phyloP scores from a whole-genome alignment of 805 yeast genomes.

The Vanderwaltozyma yarrowii region DNA sequence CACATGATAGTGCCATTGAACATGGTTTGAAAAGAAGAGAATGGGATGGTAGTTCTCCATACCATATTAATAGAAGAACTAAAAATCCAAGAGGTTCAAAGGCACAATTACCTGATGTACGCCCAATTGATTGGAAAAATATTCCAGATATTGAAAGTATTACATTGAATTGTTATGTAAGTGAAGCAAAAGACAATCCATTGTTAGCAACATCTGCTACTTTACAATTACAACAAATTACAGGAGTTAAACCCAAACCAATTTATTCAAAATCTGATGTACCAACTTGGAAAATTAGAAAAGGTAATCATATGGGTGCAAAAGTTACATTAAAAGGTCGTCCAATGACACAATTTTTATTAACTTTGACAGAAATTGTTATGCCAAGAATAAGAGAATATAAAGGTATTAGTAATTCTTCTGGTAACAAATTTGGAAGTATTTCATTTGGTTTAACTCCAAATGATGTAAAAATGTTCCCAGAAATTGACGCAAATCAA shows the following conservation, averaged over 20 bases:
- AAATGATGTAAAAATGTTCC: conserved; percentile 72
- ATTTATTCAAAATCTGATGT: conserved; percentile 70
- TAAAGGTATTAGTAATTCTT: conserved; percentile 58
- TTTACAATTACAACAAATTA: conserved; percentile 81
- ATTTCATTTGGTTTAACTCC: conserved; percentile 74
- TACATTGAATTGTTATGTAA: conserved; percentile 65
- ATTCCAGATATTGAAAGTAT: conserved; percentile 65
- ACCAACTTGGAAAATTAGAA: conserved; percentile 76
- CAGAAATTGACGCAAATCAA: conserved; percentile 84
- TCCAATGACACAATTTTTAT: conserved; percentile 74
- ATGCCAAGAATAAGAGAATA: conserved; percentile 88
- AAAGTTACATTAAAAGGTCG: conserved; percentile 67
- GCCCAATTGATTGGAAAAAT: conserved; percentile 55
- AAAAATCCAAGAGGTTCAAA: conserved; percentile 68
- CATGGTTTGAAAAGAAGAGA: conserved; percentile 64
- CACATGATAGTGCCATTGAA: conserved; percentile 45
- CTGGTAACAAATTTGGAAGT: conserved; percentile 83
- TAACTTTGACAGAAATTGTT: conserved; percentile 84
- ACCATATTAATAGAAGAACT: conserved; percentile 72
- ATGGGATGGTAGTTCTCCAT: conserved; percentile 86
- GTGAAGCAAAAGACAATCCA: conserved; percentile 57
- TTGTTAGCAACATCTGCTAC: conserved; percentile 68
- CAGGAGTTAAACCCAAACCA: conserved; percentile 76
- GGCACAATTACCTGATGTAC: conserved; percentile 64
- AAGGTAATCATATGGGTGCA: conserved; percentile 88